Evolutionary conservation across 2,329 filamentous ascomycete species (phyloP), one percentile per base, ranked within the genome.

Genomic region (Aspergillus glaucus): DNA sequence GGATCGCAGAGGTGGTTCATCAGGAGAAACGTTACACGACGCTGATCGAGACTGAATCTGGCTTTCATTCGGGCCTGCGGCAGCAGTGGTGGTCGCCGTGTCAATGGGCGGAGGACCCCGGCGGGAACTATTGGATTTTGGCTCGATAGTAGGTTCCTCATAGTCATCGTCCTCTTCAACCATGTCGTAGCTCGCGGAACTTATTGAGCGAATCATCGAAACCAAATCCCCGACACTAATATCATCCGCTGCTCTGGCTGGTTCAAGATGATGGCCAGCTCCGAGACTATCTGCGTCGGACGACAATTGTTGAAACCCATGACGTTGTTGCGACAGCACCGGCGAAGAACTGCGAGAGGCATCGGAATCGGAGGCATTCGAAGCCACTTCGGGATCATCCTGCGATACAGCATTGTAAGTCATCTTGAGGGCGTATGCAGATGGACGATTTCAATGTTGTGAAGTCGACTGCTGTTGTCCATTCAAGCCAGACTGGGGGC

Each of bases 81-180:
- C 24, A 24, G 47, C 37, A 36, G 28, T 48, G 41, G 45, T 37
- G 45, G 21, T 41, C 50, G 56, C 50, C 44, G 55, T 50, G 5
- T 58, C 62, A 47, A 62, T 55, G n/a, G 62, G 61, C 46, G 58
- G 63, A 60, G 61, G 58, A 51, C 57, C 59, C 48, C 50, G 53
- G 57, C 54, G 63, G 52, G 48, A 43, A 57, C 54, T 59, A 50
- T 48, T 61, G 32, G 58, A 50, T 48, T 50, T 47, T 44, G 52
- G 48, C 48, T 58, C 53, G 46, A 54, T 62, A 48, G 62, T 61
- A 48, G 62, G 58, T 40, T 66, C 62, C 45, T 74, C 71, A 53
- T 75, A 73, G 54, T 75, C 72, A 52, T 75, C 72, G 53, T 75
- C 72, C 30, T 68, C 70, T 52, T 75, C 73, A 24, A 75, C 63